These are phyloP conservation scores for Rauvolfia tetraphylla DNA, from an alignment of 257 asterid genomes.

Conservation along the genomic window DNA sequence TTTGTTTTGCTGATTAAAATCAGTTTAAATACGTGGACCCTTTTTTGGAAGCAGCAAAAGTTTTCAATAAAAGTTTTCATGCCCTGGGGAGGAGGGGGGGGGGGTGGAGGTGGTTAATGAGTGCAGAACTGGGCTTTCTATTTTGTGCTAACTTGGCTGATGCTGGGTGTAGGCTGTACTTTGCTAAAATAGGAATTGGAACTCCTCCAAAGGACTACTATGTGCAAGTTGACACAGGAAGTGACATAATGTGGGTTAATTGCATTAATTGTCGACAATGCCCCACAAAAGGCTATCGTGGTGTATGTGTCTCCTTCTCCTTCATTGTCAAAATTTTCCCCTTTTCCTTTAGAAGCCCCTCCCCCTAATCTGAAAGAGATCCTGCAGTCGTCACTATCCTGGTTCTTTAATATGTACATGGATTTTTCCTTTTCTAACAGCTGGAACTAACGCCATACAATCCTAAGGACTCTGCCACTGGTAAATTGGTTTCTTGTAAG, in stretches of 20 bases:
- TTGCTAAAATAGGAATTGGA: conserved; percentile 94
- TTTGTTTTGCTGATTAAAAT: background rate
- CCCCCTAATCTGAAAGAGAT: conserved; percentile 8
- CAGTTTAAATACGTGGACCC: background rate
- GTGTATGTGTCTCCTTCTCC: conserved; percentile 50
- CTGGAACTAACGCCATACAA: conserved; percentile 80
- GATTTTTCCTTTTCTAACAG: conserved; percentile 43
- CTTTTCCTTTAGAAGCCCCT: conserved; percentile 6
- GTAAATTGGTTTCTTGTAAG: conserved; percentile 56
- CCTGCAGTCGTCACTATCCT: background rate
- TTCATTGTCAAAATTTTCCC: conserved; percentile 7
- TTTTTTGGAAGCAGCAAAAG: no score
- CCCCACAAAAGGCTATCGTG: conserved; percentile 88
- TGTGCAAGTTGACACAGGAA: conserved; percentile 99
- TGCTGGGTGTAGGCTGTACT: conserved; percentile 70
- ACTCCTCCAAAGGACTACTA: conserved; percentile 88
- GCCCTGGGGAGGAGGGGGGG: no score
- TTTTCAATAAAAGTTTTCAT: background rate
- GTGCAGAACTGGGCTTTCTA: background rate
- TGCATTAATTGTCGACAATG: conserved; percentile 86
- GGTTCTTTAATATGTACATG: conserved; percentile 6
- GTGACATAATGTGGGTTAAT: conserved; percentile 96
- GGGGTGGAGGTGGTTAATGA: background rate
- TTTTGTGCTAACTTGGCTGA: conserved; percentile 1
- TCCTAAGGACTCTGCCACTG: conserved; percentile 69